These are phyloP conservation scores for Yamagishiella unicocca DNA, from an alignment of 139 green algal genomes.

Conservation along the genomic window DNA sequence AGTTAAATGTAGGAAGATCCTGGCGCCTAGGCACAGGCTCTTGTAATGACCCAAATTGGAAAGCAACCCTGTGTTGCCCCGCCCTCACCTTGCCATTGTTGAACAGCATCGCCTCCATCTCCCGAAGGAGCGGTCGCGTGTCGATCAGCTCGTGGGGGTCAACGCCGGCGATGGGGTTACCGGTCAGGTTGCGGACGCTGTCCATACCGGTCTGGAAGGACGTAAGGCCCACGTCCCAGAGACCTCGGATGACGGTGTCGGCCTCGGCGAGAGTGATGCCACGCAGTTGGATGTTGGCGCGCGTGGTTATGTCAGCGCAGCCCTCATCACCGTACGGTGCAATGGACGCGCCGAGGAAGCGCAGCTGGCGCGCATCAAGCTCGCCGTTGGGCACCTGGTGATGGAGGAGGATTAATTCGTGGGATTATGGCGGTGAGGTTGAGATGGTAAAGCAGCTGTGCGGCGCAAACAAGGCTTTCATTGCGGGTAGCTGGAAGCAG, in stretches of 20 bases:
- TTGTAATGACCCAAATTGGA: no score
- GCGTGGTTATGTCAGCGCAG: conserved; percentile 97
- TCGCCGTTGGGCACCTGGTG: conserved; percentile 92
- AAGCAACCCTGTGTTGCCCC: no score
- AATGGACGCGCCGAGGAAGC: conserved; percentile 78
- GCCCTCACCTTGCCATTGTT: conserved; percentile 51
- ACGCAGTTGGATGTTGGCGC: conserved; percentile 96
- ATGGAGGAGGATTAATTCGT: no score
- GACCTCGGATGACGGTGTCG: conserved; percentile 4
- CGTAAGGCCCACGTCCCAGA: conserved; percentile 71
- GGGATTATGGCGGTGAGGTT: background rate
- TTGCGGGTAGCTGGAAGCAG: background rate
- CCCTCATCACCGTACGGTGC: conserved; percentile 87
- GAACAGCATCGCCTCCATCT: conserved; percentile 79
- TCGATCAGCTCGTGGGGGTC: conserved; percentile 97
- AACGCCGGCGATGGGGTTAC: conserved; percentile 70
- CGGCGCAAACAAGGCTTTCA: background rate
- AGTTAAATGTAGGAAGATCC: no score
- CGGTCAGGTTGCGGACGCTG: conserved; percentile 97
- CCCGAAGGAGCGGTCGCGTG: conserved; percentile 57
- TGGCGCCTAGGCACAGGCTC: no score
- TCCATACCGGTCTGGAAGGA: conserved; percentile 95
- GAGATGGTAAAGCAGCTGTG: background rate
- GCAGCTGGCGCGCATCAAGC: conserved; percentile 83
- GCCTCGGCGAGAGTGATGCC: conserved; percentile 81